These are phyloP conservation scores for Boletus rubroflammeus DNA, from an alignment of 768 basidiomycete genomes.

Conservation along the genomic window DNA sequence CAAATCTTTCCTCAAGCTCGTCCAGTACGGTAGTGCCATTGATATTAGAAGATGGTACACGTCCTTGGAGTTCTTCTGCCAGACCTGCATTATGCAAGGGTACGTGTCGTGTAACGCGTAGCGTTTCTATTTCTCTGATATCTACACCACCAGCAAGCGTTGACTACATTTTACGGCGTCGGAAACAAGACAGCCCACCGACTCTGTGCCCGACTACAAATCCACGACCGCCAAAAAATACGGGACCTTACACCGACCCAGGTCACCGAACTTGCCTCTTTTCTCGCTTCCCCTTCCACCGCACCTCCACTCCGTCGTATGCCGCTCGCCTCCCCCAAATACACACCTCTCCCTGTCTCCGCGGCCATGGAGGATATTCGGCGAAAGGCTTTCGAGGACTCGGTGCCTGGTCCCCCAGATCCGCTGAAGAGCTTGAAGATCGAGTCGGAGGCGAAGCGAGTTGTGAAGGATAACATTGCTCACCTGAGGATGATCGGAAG, in stretches of 20 bases:
- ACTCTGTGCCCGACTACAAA: constrained; percentile 87
- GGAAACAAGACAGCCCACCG: constrained; percentile 70
- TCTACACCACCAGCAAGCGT: constrained; percentile 61
- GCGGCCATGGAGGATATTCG: constrained; percentile 31
- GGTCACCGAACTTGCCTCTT: constrained; percentile 88
- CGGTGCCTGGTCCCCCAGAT: constrained; percentile 45
- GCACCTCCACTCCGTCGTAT: constrained; percentile 61
- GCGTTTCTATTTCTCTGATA: not conserved
- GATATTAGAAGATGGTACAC: constrained; percentile 65
- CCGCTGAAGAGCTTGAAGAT: constrained; percentile 73
- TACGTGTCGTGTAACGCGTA: constrained; percentile 35
- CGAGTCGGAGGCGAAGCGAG: constrained; percentile 80
- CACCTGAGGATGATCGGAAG: constrained; percentile 94
- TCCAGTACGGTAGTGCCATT: not conserved
- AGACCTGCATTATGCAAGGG: constrained; percentile 73
- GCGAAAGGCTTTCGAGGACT: constrained; percentile 29
- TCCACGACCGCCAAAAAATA: constrained; percentile 83
- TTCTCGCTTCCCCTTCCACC: constrained; percentile 86
- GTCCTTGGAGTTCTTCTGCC: constrained; percentile 81
- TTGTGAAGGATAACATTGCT: constrained; percentile 85
- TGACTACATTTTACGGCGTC: constrained; percentile 88
- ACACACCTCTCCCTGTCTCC: constrained; percentile 45
- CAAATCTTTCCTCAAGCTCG: constrained; percentile 8
- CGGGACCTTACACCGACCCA: constrained; percentile 81
- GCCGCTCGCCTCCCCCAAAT: constrained; percentile 58